phyloP scores from a whole-genome alignment of 768 basidiomycete species.

The Candolleomyces eurysporus region DNA sequence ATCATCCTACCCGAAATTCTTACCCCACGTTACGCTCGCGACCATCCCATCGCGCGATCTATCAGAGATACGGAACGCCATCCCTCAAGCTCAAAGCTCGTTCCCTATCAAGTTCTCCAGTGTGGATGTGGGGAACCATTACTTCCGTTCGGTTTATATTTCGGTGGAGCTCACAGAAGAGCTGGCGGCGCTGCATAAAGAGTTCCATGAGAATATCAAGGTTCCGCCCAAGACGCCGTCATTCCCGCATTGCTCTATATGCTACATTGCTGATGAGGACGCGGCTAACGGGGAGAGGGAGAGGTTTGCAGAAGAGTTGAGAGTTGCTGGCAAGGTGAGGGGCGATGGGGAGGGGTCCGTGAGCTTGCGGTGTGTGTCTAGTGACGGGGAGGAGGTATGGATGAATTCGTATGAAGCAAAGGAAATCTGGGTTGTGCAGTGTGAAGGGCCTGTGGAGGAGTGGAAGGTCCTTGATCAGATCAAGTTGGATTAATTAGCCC shows the following conservation, averaged over 20 bases:
- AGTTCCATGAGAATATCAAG: slow-evolving; percentile 38
- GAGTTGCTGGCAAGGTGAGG: slow-evolving; percentile 31
- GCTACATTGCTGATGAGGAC: slow-evolving; percentile 71
- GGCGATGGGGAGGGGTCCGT: slow-evolving; percentile 19
- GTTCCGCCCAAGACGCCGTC: slow-evolving; percentile 49
- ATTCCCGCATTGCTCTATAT: slow-evolving; percentile 73
- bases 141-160: slow-evolving; percentile 71
- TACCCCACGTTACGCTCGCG: slow-evolving; percentile 72
- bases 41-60: slow-evolving; percentile 32
- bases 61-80: slow-evolving; percentile 25
- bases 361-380: slow-evolving; percentile 27
- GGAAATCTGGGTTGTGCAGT: slow-evolving; percentile 61
- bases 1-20: slow-evolving; percentile 56
- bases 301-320: slow-evolving; percentile 43
- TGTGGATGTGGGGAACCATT: slow-evolving; percentile 57
- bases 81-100: slow-evolving; percentile 28
- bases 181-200: slow-evolving; percentile 46
- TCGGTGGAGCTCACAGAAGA: slow-evolving; percentile 43
- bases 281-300: slow-evolving; percentile 48
- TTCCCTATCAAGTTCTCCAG: slow-evolving; percentile 49
- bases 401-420: slow-evolving; percentile 40
- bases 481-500: slow-evolving; percentile 6
- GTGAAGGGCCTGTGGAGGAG: slow-evolving; percentile 56
- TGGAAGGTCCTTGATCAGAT: slow-evolving; percentile 48
- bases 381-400: slow-evolving; percentile 23